Evolutionary conservation across 768 basidiomycete species (phyloP).

Genomic region (Termitomyces sp.): DNA sequence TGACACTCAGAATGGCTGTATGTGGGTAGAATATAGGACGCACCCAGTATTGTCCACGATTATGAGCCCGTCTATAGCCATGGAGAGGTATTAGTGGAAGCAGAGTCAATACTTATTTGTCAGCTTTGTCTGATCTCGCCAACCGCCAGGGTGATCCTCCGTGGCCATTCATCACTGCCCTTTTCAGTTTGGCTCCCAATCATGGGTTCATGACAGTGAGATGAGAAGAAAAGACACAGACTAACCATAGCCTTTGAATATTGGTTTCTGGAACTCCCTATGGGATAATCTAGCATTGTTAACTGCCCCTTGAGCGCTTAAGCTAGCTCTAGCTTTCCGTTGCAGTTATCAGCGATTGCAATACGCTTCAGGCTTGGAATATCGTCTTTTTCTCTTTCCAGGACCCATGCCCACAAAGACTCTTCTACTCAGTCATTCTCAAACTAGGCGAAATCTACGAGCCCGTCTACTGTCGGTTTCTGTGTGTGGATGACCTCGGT

Average conservation of each 20-base stretch:
- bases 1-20: constrained; percentile 17
- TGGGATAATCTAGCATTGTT: neutral
- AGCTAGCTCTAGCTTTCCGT: neutral
- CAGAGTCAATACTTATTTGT: constrained; percentile 7
- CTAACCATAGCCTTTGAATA: neutral
- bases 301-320: neutral
- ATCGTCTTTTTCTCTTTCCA: neutral
- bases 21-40: constrained; percentile 21
- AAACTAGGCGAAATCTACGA: neutral
- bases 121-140: neutral
- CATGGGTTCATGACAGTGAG: neutral
- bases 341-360: neutral
- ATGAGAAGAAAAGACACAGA: neutral
- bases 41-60: constrained; percentile 73
- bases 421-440: neutral
- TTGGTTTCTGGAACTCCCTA: neutral
- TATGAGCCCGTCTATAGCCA: constrained; percentile 81
- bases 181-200: neutral
- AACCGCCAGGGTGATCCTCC: neutral
- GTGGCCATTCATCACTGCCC: neutral
- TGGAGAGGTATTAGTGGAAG: constrained; percentile 18
- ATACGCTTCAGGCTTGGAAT: neutral
- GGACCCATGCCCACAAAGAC: neutral
- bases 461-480: neutral
- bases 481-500: neutral